Evolutionary conservation across 306 rosid species (phyloP), one percentile per base, ranked within the genome.

Genomic region (Aeschynomene evenia): DNA sequence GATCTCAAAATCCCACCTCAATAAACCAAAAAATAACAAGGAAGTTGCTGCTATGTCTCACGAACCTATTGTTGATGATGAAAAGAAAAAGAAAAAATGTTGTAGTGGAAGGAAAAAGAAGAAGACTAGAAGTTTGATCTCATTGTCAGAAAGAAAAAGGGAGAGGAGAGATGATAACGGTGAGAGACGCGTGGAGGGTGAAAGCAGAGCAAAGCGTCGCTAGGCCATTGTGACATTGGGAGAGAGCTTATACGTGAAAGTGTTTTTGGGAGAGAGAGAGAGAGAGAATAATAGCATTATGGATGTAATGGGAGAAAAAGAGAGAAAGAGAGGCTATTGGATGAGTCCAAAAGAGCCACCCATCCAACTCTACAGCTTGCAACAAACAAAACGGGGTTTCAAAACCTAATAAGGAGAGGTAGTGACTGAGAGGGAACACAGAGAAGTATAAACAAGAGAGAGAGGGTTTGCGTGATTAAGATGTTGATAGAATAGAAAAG

Each of bases 151-250:
- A 72, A 75, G 20, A 54, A 22, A 63, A 33, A 45, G 45, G 31
- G 50, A 26, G 34, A 36, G n/a, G 70, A 29, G 59, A 40, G 15
- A 75, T 42, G 33, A 13, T 40, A 57, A 28, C 62, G 66, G 64
- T 67, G 78, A 71, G 1, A 77, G 87, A 81, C 92, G 83, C 81
- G 91, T 77, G 94, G 84, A 63, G 76, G 70, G 42, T 65, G 80
- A 59, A 72, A 72, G 63, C 74, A 70, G 50, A 62, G 77, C 69
- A 58, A 81, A 70, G 84, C 68, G 84, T 79, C 88, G 79, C 43
- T 54, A 85, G 71, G 62, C 48, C 45, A 85, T 45, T 60, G 84
- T 24, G 91, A 85, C 96, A 86, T 88, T 92, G 66, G 83, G 74
- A 77, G 68, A 7, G 15, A 82, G 36, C 20, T 62, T 57, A 81